Evolutionary conservation across 768 basidiomycete genomes (phyloP).

Genomic region (Kwoniella dejecticola): DNA sequence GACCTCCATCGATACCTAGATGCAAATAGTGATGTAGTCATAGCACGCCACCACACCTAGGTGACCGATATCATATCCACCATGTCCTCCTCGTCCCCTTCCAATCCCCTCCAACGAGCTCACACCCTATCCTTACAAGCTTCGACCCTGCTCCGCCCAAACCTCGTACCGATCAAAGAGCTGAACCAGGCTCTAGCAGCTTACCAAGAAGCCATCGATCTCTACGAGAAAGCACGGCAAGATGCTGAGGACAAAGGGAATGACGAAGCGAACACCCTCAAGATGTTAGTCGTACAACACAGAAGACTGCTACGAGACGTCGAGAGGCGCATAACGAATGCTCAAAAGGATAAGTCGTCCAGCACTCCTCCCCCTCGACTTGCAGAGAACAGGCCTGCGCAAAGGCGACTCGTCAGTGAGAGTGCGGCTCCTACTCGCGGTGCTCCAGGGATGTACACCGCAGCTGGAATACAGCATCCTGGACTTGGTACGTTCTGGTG

Average conservation of each 20-base stretch:
- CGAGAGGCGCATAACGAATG: conserved; percentile 33
- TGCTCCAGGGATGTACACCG: no score
- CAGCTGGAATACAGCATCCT: background rate
- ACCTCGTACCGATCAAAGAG: conserved; percentile 2
- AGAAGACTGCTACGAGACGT: conserved; percentile 46
- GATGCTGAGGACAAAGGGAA: background rate
- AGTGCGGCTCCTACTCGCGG: background rate
- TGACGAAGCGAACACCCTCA: conserved; percentile 39
- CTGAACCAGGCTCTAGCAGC: conserved; percentile 28
- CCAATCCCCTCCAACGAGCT: conserved; percentile 28
- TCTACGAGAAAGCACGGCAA: conserved; percentile 24
- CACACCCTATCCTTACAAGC: conserved; percentile 45
- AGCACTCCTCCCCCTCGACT: background rate
- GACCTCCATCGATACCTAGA: no score
- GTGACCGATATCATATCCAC: no score
- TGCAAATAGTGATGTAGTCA: no score
- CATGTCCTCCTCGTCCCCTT: conserved; percentile 10
- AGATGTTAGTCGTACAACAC: conserved; percentile 47
- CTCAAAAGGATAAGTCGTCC: conserved; percentile 9
- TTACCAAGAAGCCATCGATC: conserved; percentile 40
- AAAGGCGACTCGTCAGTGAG: background rate
- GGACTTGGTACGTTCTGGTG: conserved; percentile 14
- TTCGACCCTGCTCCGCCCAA: conserved; percentile 24
- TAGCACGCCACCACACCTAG: no score
- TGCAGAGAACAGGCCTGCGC: background rate